Evolutionary conservation across 108 stramenopile species (phyloP), one percentile per base, ranked within the genome.

Genomic region (Phaeodactylum tricornutum): DNA sequence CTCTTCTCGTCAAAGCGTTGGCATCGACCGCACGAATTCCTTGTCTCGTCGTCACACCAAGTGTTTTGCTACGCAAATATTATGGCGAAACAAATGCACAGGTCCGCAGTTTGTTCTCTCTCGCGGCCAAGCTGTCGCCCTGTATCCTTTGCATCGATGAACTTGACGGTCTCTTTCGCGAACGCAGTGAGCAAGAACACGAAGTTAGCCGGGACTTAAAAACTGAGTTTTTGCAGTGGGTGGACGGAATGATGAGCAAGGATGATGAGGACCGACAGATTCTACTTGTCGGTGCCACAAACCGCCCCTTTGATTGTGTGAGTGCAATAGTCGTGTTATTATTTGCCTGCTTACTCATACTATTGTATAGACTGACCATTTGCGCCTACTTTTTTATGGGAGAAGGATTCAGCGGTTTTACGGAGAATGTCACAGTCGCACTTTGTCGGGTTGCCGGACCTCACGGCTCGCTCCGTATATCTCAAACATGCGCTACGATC

Each of bases 171-270:
- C 55, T 98, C 36, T 87, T 96, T 58, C 62, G 77, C 3, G 72
- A 72, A 43, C 72, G 92, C 12, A n/a, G 67, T 5, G 61, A 61
- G 15, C 75, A 90, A 14, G 92, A 95, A 57, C 83, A 95, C 49
- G 94, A 94, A 31, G 94, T 88, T 3, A 62, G 60, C 22, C 57
- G 96, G 2, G 84, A 97, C n/a, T 50, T 99, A 29, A 96, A 96
- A 61, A 94, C 90, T 17, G 98, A 99, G 71, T 95, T 96, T 54
- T 55, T 98, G 26, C 90, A 95, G 33, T 81, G 94, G 61, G 91
- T 93, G 83, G 96, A 97, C 64, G 48, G 46, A 14, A 29, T 63
- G 35, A 17, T 40, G 37, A 27, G 48, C 56, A 27, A 31, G 53
- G 2, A 24, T 11, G 20, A 7, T n/a, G n/a, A 29, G 2, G 36